Conservation (phyloP, 2,329 filamentous ascomycete species). For the Arthrobotrys pseudoclavata region DNA sequence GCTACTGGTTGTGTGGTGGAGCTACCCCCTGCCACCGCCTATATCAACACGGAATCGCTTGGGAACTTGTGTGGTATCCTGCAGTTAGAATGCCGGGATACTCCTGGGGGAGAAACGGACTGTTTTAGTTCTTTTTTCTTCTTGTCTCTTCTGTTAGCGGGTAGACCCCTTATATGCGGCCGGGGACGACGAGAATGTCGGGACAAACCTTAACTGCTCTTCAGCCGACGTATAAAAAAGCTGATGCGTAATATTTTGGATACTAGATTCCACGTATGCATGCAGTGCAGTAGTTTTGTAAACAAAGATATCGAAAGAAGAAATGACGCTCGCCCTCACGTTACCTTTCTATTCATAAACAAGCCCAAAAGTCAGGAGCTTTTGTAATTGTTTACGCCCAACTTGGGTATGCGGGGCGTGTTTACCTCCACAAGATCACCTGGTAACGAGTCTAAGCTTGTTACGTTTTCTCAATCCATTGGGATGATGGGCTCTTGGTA, state of each 20-base stretch:
- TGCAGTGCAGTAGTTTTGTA: background rate
- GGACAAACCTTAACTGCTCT: slow-evolving; percentile 19
- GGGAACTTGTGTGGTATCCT: slow-evolving; percentile 24
- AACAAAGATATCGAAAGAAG: slow-evolving; percentile 10
- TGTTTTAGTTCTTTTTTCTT: slow-evolving; percentile 13
- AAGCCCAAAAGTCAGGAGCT: background rate
- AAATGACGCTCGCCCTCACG: background rate
- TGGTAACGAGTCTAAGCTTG: slow-evolving; percentile 27
- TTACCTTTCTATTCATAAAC: slow-evolving; percentile 4
- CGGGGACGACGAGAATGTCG: slow-evolving; percentile 3
- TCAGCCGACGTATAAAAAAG: slow-evolving; percentile 8
- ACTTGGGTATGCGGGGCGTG: slow-evolving; percentile 25
- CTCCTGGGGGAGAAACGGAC: background rate
- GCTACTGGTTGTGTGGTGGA: slow-evolving; percentile 14
- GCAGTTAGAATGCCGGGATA: slow-evolving; percentile 19
- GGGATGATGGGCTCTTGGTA: slow-evolving; percentile 6
- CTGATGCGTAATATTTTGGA: slow-evolving; percentile 7
- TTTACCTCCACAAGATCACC: slow-evolving; percentile 32
- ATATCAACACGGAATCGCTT: slow-evolving; percentile 33
- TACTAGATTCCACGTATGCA: background rate
- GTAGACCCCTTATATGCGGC: slow-evolving; percentile 17
- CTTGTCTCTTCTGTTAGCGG: slow-evolving; percentile 12
- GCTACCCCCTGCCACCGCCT: slow-evolving; percentile 18
- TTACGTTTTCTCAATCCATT: slow-evolving; percentile 29
- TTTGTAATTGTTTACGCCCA: slow-evolving; percentile 24